Evolutionary conservation across 257 asterid species (phyloP).

Genomic region (Eustoma russellianum): DNA sequence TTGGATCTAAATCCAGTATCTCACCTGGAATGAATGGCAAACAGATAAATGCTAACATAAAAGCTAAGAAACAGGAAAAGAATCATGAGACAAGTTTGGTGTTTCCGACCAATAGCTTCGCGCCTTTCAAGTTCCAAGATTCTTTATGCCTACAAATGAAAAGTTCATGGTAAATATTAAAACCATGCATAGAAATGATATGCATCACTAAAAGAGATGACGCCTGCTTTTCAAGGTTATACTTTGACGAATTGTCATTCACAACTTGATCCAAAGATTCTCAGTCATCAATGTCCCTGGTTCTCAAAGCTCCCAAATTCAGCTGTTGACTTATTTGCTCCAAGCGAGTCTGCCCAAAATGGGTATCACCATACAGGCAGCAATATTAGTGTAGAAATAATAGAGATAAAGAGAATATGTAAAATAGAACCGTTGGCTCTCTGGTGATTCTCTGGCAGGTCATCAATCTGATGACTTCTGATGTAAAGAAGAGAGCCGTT

Average conservation of each 20-base stretch:
- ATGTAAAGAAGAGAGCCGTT: no score
- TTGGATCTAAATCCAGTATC: constrained; percentile 62
- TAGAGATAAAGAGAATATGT: no score
- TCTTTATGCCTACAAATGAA: constrained; percentile 37
- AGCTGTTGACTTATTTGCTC: constrained; percentile 74
- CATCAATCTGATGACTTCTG: no score
- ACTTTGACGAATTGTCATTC: constrained; percentile 24
- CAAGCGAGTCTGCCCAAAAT: constrained; percentile 87
- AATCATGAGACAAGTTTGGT: constrained; percentile 6
- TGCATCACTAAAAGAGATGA: constrained; percentile 19
- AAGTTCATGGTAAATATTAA: constrained; percentile 5
- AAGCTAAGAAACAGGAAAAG: constrained; percentile 6
- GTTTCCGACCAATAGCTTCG: constrained; percentile 68
- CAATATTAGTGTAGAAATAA: no score
- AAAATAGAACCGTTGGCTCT: no score
- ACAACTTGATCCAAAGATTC: constrained; percentile 23
- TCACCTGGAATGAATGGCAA: constrained; percentile 47
- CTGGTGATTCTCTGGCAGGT: no score
- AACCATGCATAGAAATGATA: constrained; percentile 13
- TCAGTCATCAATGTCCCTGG: constrained; percentile 28
- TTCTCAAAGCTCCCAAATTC: constrained; percentile 43
- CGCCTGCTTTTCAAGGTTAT: constrained; percentile 27
- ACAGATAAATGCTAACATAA: constrained; percentile 2
- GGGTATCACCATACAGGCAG: constrained; percentile 53
- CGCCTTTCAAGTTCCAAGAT: constrained; percentile 68